Base-by-base conservation (phyloP, 331 rosid genomes). In the Malus hybrid region DNA sequence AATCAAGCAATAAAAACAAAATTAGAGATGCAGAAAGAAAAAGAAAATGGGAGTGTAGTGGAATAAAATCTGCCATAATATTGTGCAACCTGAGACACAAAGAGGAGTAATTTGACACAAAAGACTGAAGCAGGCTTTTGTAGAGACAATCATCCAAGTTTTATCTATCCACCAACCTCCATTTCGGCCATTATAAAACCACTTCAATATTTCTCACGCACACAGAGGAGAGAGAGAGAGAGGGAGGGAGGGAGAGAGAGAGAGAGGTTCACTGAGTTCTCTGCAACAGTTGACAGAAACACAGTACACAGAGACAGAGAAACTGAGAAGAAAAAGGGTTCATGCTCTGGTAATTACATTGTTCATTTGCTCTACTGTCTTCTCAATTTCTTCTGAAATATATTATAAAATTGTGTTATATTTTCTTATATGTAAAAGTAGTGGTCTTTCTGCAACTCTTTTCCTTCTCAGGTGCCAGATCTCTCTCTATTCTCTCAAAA, bases 391-490 rank as follows among this genome's bases (percentile, higher is more conserved):
- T 42, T 11, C 48, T 42, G 48, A 42, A 42, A 42, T 10, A 42
- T 10, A 42, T 10, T 42, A 42, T 10, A 42, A 42, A 42, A 42
- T 42, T 42, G 48, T 42, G 5, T 42, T 39, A 39, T 39, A 39
- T 39, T 34, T 3, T 42, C 48, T 42, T 42, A 42, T 42, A 42
- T 39, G 12, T 10, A 42, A 42, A 42, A 42, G 48, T 10, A 42
- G 48, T 42, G 48, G 14, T 42, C 46, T 42, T 42, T 42, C 48
- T 42, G 14, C 48, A 42, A 42, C 48, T 42, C 48, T 10, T 42
- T 42, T 11, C 22, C 9, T 54, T 18, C 55, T 57, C 27, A 64
- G 69, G 24, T 80, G 72, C 54, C 84, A 83, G 89, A 89, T 76
- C 63, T 57, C 63, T 27, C 79, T 73, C 46, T 55, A 75, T 42